phyloP scores from a whole-genome alignment of 1,139 yeast genomes.

The Scheffersomyces lignicola region DNA sequence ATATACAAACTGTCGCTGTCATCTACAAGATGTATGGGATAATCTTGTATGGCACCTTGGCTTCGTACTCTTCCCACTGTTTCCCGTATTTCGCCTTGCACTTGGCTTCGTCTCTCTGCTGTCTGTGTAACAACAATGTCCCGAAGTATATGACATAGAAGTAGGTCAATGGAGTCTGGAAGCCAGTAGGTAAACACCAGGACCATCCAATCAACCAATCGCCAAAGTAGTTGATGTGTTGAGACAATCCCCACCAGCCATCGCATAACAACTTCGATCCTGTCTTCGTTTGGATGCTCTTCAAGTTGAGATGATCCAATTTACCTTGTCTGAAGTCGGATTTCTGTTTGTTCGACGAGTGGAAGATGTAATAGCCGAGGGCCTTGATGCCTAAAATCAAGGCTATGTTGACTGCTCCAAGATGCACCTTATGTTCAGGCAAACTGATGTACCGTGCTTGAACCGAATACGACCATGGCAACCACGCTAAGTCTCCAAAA shows the following conservation, averaged over 20 bases:
- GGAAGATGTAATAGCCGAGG: conserved; percentile 79
- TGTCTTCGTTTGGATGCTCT: conserved; percentile 67
- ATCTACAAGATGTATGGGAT: conserved; percentile 78
- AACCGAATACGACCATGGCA: conserved; percentile 89
- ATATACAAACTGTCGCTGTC: neutral
- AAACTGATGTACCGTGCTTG: conserved; percentile 82
- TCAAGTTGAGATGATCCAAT: conserved; percentile 57
- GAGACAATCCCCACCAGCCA: conserved; percentile 96
- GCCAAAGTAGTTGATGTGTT: conserved; percentile 93
- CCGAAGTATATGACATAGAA: conserved; percentile 86
- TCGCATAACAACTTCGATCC: conserved; percentile 81
- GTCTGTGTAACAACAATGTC: conserved; percentile 80
- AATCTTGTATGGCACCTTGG: conserved; percentile 81
- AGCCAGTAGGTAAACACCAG: conserved; percentile 92
- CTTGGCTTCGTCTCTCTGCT: conserved; percentile 86
- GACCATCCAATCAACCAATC: conserved; percentile 92
- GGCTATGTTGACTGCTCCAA: conserved; percentile 44
- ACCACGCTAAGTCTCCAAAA: conserved; percentile 90
- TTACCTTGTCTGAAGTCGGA: conserved; percentile 80
- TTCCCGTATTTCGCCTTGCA: conserved; percentile 84
- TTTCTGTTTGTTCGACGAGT: conserved; percentile 81
- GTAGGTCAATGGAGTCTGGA: conserved; percentile 78
- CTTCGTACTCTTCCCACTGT: conserved; percentile 81
- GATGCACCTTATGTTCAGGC: conserved; percentile 49
- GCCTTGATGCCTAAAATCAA: conserved; percentile 46